Evolutionary conservation across 2,329 filamentous ascomycete genomes (phyloP).

Genomic region (Ascochyta rabiei): DNA sequence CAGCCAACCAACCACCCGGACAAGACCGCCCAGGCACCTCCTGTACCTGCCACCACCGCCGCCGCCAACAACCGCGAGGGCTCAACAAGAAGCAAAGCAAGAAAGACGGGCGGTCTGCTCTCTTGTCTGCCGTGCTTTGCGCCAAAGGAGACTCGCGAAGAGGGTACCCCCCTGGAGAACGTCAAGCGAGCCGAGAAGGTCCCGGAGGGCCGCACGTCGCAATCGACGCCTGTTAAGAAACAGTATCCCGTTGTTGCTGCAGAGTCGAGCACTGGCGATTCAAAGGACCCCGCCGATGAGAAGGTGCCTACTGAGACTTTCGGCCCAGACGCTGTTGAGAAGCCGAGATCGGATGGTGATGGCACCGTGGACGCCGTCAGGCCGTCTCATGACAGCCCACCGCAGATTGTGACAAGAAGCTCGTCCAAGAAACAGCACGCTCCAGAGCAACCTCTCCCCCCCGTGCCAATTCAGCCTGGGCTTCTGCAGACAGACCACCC

Average conservation of each 20-base stretch:
- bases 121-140: constrained; percentile 71
- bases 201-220: constrained; percentile 52
- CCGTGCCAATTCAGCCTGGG: constrained; percentile 40
- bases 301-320: constrained; percentile 44
- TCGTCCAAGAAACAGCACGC: constrained; percentile 41
- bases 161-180: constrained; percentile 55
- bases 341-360: constrained; percentile 25
- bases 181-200: constrained; percentile 50
- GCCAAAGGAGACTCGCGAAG: constrained; percentile 62
- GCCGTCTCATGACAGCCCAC: constrained; percentile 29
- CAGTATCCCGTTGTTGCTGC: constrained; percentile 46
- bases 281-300: constrained; percentile 54
- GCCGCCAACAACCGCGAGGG: constrained; percentile 34
- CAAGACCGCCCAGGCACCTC: constrained; percentile 47
- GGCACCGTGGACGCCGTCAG: constrained; percentile 26
- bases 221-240: constrained; percentile 56
- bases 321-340: constrained; percentile 30
- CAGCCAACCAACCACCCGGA: constrained; percentile 47
- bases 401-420: constrained; percentile 40
- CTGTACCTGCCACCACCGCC: constrained; percentile 34
- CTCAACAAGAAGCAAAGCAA: constrained; percentile 48
- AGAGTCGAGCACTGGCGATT: constrained; percentile 53
- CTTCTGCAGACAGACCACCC: constrained; percentile 44
- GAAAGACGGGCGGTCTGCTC: constrained; percentile 51
- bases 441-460: constrained; percentile 36